Base-by-base conservation (phyloP, 129 eudicot species). In the Apium graveolens region DNA sequence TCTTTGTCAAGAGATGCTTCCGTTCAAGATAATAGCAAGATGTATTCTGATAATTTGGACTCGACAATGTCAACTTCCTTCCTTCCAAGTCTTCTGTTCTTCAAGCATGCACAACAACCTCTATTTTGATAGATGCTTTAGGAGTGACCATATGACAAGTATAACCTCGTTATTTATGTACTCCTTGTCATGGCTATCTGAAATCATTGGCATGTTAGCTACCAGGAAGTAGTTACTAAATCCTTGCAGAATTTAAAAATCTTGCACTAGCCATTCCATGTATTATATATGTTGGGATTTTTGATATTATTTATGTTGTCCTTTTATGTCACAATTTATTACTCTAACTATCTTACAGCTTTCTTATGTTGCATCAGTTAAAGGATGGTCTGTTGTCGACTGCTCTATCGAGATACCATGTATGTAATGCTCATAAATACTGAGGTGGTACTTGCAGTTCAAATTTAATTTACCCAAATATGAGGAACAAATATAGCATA, bases 111-210 rank as follows among this genome's bases (percentile, higher is more conserved):
- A 88, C 86, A 24, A 69, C 84, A 48, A 91, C 97, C 68, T 94
- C 96, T 80, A 85, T 82, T 68, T 72, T 90, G 55, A 89, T 94
- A 32, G 93, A 88, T 77, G 86, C 84, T 41, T 38, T 81, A 60
- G 97, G 97, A 51, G 82, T 91, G 80, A 32, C 84, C 66, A 84
- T 94, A 78, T 87, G 97, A 78, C 97, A 91, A 97, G 98, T 94
- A 45, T 60, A 35, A 78, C 79, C 45, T 76, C 77, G 62, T 32
- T 80, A 20, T 37, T 41, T 38, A 14, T 66, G 2, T 63, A 11
- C 20, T 13, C 2, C 12, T 38, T 45, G 4, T 66, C 44, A 14
- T 32, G 32, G 45, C 49, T 37, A 5, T 10, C 17, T 39, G 27
- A 37, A 70, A 48, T 12, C 34, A n/a, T 2, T 49, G 37, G 78